These are phyloP conservation scores for Skeletonema menzelii DNA, from an alignment of 108 stramenopile genomes.

Conservation along the genomic window DNA sequence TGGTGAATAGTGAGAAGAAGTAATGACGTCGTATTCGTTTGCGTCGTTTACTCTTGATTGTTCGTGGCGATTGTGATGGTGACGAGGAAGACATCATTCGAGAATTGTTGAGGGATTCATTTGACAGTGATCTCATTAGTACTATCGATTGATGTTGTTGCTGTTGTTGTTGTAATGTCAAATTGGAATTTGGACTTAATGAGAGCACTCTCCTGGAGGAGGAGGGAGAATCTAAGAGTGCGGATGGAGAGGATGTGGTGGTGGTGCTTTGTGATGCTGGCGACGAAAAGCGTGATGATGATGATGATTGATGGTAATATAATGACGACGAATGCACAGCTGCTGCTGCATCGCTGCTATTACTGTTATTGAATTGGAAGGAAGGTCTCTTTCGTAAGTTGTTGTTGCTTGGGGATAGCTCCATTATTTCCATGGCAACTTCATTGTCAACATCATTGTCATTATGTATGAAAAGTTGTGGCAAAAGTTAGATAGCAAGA, in stretches of 20 bases:
- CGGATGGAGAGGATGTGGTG: neutral
- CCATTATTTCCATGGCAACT: neutral
- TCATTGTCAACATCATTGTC: no score
- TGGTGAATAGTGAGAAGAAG: neutral
- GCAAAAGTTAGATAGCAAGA: no score
- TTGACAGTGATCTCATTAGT: neutral
- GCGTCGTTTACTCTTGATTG: neutral
- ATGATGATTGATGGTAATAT: neutral
- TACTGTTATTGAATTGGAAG: neutral
- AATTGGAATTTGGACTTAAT: neutral
- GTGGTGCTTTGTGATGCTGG: no score
- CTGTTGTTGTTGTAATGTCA: neutral
- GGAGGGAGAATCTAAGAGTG: no score
- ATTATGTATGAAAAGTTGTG: no score
- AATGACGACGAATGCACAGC: neutral
- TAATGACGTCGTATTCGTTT: neutral
- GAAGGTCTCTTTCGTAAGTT: neutral
- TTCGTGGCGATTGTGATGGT: neutral
- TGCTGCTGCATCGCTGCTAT: neutral
- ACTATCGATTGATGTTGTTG: neutral
- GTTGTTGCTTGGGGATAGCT: neutral
- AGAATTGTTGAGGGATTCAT: neutral
- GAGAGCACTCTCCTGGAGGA: neutral
- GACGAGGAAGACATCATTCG: neutral
- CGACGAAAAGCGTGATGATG: neutral